Conservation (phyloP, 2,329 filamentous ascomycete genomes). For the Tolypocladium nubicola region DNA sequence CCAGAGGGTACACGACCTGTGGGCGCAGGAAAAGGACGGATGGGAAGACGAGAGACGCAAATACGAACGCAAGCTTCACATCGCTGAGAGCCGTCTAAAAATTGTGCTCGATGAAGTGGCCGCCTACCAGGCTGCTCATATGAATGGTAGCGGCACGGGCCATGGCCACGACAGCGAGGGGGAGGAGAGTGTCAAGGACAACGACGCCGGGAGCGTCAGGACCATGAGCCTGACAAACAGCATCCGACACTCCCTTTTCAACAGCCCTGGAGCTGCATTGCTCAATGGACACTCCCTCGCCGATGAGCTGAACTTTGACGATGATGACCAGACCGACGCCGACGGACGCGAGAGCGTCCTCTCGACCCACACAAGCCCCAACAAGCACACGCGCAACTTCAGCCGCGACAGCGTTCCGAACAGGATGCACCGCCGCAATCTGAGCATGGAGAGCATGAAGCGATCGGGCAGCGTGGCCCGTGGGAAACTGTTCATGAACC, state of each 20-base stretch:
- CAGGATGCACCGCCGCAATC: constrained; percentile 41
- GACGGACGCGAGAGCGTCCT: constrained; percentile 56
- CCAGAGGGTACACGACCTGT: constrained; percentile 65
- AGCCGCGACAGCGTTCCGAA: constrained; percentile 46
- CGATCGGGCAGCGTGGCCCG: constrained; percentile 44
- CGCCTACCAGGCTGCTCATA: constrained; percentile 49
- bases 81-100: constrained; percentile 82
- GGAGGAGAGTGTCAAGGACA: constrained; percentile 52
- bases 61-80: constrained; percentile 74
- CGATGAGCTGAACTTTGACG: constrained; percentile 82
- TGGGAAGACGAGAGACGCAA: constrained; percentile 80
- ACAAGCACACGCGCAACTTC: constrained; percentile 39
- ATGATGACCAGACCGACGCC: constrained; percentile 59
- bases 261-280: constrained; percentile 25
- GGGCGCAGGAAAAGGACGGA: constrained; percentile 71
- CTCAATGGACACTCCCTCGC: constrained; percentile 67
- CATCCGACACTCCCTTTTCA: constrained; percentile 63
- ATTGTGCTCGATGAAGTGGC: constrained; percentile 76
- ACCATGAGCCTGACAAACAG: constrained; percentile 65
- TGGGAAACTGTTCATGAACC: constrained; percentile 41
- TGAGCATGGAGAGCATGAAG: constrained; percentile 48
- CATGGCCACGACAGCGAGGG: constrained; percentile 42
- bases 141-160: constrained; percentile 23
- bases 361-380: constrained; percentile 32
- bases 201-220: constrained; percentile 59